These are phyloP conservation scores for Dothistroma pini DNA, from an alignment of 2,329 filamentous ascomycete species.

Conservation along the genomic window DNA sequence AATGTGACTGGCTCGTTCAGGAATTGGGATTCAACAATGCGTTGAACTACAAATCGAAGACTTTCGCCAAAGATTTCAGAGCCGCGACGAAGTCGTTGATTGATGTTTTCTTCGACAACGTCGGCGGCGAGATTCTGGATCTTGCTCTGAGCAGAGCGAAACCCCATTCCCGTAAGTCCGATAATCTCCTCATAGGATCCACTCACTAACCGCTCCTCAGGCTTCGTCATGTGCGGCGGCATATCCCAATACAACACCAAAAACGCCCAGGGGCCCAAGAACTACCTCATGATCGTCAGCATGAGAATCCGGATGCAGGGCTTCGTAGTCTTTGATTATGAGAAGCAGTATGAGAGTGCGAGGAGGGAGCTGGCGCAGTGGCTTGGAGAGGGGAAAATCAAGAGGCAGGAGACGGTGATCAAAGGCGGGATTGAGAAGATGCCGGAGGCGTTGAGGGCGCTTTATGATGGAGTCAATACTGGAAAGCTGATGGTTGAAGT, in stretches of 20 bases:
- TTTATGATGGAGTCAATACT: conserved; percentile 47
- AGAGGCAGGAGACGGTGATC: conserved; percentile 46
- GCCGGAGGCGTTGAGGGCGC: conserved; percentile 45
- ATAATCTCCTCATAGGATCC: too few species aligned
- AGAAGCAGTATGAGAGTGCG: conserved; percentile 55
- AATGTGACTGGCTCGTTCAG: conserved; percentile 62
- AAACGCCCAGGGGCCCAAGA: conserved; percentile 49
- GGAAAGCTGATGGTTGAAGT: conserved; percentile 39
- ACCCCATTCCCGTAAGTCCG: conserved; percentile 46
- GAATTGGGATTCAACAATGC: conserved; percentile 65
- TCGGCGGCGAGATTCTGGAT: conserved; percentile 67
- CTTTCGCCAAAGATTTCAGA: conserved; percentile 59
- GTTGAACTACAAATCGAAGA: conserved; percentile 64
- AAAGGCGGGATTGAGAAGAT: conserved; percentile 47
- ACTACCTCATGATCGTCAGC: conserved; percentile 51
- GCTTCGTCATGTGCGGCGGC: conserved; percentile 65
- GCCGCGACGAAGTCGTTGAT: conserved; percentile 51
- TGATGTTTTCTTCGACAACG: conserved; percentile 72
- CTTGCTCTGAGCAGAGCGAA: conserved; percentile 61
- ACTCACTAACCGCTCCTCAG: too few species aligned
- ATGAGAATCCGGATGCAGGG: conserved; percentile 63
- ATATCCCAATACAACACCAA: conserved; percentile 66
- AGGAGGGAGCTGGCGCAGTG: conserved; percentile 51
- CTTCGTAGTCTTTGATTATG: conserved; percentile 70
- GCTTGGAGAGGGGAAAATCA: conserved; percentile 57